Evolutionary conservation across 495 filamentous ascomycete genomes (phyloP).

Genomic region (Hypoxylon subgilvum): DNA sequence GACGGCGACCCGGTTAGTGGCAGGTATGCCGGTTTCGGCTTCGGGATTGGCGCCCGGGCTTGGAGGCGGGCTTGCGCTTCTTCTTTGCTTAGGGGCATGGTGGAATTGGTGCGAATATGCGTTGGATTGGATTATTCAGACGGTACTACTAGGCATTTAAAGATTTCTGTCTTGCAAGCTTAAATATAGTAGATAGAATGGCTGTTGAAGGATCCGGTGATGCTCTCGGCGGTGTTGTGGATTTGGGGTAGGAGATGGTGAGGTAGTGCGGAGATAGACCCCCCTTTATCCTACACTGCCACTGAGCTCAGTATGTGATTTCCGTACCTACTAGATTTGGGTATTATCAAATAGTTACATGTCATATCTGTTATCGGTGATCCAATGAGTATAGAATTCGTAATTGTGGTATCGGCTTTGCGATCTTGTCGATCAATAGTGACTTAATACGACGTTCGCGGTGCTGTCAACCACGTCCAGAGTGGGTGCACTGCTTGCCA

Average conservation of each 20-base stretch:
- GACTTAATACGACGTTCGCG: too few relatives aligned
- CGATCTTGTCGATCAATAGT: too few relatives aligned
- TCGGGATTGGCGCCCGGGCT: slow-evolving; percentile 43
- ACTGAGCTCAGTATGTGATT: background rate
- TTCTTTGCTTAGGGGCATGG: slow-evolving; percentile 33
- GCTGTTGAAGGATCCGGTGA: background rate
- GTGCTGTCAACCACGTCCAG: background rate
- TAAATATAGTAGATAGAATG: background rate
- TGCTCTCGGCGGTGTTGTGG: too few relatives aligned
- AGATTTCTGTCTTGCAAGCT: too few relatives aligned
- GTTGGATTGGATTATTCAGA: too few relatives aligned
- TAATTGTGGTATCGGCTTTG: background rate
- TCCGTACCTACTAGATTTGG: background rate
- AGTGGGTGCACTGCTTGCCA: background rate
- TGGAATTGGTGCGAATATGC: background rate
- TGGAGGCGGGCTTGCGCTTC: slow-evolving; percentile 38
- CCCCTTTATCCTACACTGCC: slow-evolving; percentile 6
- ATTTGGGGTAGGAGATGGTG: background rate
- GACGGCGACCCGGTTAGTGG: slow-evolving; percentile 51
- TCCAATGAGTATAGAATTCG: background rate
- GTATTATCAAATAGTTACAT: slow-evolving; percentile 6
- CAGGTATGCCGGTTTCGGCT: slow-evolving; percentile 56
- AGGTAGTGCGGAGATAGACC: slow-evolving; percentile 12
- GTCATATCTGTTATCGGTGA: background rate
- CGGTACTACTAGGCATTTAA: too few relatives aligned